Conservation (phyloP, 805 yeast genomes). For the Yamadazyma kitorensis region DNA sequence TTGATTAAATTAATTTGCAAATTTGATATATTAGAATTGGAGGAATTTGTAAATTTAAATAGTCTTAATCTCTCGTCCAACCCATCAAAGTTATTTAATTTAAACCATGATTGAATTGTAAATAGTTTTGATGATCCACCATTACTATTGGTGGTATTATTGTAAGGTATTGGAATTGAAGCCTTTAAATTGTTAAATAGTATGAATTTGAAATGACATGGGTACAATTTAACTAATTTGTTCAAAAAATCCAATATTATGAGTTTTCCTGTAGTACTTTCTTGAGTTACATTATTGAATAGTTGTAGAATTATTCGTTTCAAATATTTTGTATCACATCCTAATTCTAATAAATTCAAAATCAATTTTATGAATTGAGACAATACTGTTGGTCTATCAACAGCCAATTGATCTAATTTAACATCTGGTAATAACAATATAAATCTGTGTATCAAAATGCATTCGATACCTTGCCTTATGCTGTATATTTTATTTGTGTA, state of each 20-base stretch:
- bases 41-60: conserved; percentile 27
- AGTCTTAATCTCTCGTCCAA: conserved; percentile 14
- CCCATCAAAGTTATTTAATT: conserved; percentile 19
- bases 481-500: conserved; percentile 24
- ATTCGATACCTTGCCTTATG: conserved; percentile 16
- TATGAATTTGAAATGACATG: conserved; percentile 27
- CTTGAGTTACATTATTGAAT: conserved; percentile 4
- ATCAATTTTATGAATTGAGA: conserved; percentile 23
- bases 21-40: conserved; percentile 17
- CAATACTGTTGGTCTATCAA: conserved; percentile 12
- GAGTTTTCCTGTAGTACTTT: conserved; percentile 8
- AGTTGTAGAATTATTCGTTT: conserved; percentile 14
- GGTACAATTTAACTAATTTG: conserved; percentile 18
- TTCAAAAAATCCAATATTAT: conserved; percentile 22
- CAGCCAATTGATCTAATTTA: neutral
- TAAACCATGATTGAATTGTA: conserved; percentile 42
- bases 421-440: conserved; percentile 4
- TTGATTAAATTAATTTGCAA: conserved; percentile 28
- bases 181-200: conserved; percentile 20
- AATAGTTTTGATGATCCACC: conserved; percentile 17
- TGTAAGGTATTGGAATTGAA: conserved; percentile 22
- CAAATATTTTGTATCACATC: conserved; percentile 25
- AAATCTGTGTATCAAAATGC: conserved; percentile 19
- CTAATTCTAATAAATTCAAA: conserved; percentile 29
- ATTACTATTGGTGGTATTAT: conserved; percentile 1